Conservation (phyloP, 2,329 filamentous ascomycete genomes). For the Amylocarpus encephaloides region DNA sequence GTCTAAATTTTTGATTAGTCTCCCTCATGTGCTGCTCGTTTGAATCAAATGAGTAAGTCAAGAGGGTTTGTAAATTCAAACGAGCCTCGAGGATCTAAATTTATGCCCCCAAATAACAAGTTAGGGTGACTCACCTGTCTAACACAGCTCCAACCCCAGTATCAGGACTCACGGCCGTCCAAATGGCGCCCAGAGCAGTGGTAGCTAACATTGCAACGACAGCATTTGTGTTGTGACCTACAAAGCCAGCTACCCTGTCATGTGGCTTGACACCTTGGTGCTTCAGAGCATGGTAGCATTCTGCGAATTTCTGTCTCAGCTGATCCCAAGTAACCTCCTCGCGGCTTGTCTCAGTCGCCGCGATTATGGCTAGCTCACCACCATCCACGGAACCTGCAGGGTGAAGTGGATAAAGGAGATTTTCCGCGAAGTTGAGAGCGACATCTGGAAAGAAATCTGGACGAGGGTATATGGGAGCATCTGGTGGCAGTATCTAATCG, state of each 20-base stretch:
- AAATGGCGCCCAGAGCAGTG: slow-evolving; percentile 76
- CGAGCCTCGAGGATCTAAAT: too few relatives aligned
- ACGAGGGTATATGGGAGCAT: slow-evolving; percentile 73
- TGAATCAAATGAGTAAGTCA: background rate
- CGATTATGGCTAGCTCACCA: slow-evolving; percentile 59
- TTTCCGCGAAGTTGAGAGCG: slow-evolving; percentile 88
- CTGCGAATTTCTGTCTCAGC: slow-evolving; percentile 69
- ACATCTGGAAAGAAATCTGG: slow-evolving; percentile 78
- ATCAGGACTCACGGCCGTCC: slow-evolving; percentile 90
- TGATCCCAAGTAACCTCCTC: slow-evolving; percentile 66
- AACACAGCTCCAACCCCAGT: slow-evolving; percentile 87
- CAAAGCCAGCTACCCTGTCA: slow-evolving; percentile 63
- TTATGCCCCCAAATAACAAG: background rate
- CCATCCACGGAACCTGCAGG: slow-evolving; percentile 41
- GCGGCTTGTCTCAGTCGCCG: slow-evolving; percentile 64
- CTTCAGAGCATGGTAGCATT: slow-evolving; percentile 65
- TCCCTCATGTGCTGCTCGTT: too few relatives aligned
- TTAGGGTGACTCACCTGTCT: slow-evolving; percentile 48
- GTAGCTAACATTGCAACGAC: slow-evolving; percentile 83
- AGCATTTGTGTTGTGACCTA: slow-evolving; percentile 85
- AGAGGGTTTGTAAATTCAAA: too few relatives aligned
- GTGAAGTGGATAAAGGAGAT: slow-evolving; percentile 73
- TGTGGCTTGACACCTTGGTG: slow-evolving; percentile 52
- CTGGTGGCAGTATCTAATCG: slow-evolving; percentile 57
- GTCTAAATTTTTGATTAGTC: slow-evolving; percentile 12